These are phyloP conservation scores for Diplosphaera chodatii DNA, from an alignment of 139 green algal genomes.

Conservation along the genomic window DNA sequence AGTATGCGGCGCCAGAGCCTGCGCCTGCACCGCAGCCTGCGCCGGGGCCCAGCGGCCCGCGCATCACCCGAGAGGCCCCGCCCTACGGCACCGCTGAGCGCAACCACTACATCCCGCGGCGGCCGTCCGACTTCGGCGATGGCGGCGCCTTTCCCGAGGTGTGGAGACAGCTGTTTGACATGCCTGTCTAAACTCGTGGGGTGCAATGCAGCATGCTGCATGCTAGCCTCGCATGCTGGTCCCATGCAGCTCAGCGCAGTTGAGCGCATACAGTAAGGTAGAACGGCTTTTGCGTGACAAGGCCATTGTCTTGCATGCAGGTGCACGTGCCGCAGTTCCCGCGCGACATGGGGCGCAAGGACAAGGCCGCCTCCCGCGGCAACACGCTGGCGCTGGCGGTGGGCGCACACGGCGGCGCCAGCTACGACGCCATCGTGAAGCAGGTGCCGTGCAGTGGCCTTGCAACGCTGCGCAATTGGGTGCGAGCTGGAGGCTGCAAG, in stretches of 20 bases:
- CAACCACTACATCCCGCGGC: slow-evolving; percentile 64
- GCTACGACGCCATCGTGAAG: slow-evolving; percentile 83
- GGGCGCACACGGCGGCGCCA: slow-evolving; percentile 66
- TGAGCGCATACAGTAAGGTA: no score
- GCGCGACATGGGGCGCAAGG: slow-evolving; percentile 76
- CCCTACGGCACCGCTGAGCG: slow-evolving; percentile 56
- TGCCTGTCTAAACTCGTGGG: neutral
- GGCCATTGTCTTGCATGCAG: no score
- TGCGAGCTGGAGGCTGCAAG: no score
- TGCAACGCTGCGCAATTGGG: no score
- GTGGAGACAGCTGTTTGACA: no score
- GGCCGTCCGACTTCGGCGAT: slow-evolving; percentile 79
- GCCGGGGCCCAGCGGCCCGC: neutral
- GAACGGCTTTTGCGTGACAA: no score
- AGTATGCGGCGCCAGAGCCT: slow-evolving; percentile 3
- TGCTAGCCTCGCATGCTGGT: no score
- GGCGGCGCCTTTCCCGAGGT: slow-evolving; percentile 35
- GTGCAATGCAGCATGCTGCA: slow-evolving; percentile 1
- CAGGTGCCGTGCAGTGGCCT: no score
- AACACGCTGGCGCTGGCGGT: slow-evolving; percentile 75
- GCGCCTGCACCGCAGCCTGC: neutral
- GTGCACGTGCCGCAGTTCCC: slow-evolving; percentile 89
- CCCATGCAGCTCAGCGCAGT: no score
- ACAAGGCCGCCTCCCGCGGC: slow-evolving; percentile 26
- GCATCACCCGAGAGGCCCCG: slow-evolving; percentile 40